Evolutionary conservation across 768 basidiomycete species (phyloP).

Genomic region (Tephrocybe sp.): DNA sequence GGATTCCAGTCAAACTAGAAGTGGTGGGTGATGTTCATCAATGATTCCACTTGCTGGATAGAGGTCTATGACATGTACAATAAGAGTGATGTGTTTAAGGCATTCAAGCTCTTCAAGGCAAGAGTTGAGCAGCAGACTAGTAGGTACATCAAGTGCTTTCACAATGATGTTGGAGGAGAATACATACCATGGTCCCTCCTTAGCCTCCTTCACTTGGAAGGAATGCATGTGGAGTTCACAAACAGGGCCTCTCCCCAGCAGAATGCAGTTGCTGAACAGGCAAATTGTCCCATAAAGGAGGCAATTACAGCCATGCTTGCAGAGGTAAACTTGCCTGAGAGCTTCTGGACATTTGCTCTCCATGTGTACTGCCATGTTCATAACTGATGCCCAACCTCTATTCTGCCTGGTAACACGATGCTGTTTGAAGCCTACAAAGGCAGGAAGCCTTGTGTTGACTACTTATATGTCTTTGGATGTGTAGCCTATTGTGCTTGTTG

Average conservation of each 20-base stretch:
- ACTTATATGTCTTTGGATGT: constrained; percentile 35
- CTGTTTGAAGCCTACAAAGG: constrained; percentile 12
- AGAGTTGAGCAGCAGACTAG: constrained; percentile 30
- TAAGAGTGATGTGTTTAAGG: constrained; percentile 19
- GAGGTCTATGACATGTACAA: constrained; percentile 8
- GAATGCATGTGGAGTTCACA: constrained; percentile 25
- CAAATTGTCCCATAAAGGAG: constrained; percentile 38
- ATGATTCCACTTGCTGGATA: constrained; percentile 5
- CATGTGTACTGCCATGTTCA: not conserved
- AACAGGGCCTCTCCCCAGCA: constrained; percentile 33
- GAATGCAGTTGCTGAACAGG: constrained; percentile 35
- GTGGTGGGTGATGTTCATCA: constrained; percentile 8
- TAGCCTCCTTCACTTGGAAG: constrained; percentile 20
- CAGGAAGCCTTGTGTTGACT: constrained; percentile 13
- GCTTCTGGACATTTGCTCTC: constrained; percentile 4
- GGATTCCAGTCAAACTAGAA: not conserved
- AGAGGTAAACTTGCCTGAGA: not conserved
- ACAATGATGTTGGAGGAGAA: constrained; percentile 37
- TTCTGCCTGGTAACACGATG: not conserved
- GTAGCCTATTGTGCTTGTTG: constrained; percentile 32
- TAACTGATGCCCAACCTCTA: constrained; percentile 6
- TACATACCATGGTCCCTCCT: constrained; percentile 25
- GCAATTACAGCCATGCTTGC: constrained; percentile 15
- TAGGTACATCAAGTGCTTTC: constrained; percentile 21
- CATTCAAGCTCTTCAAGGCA: constrained; percentile 33